These are phyloP conservation scores for Escovopsis sp. DNA, from an alignment of 2,329 filamentous ascomycete species.

Conservation along the genomic window DNA sequence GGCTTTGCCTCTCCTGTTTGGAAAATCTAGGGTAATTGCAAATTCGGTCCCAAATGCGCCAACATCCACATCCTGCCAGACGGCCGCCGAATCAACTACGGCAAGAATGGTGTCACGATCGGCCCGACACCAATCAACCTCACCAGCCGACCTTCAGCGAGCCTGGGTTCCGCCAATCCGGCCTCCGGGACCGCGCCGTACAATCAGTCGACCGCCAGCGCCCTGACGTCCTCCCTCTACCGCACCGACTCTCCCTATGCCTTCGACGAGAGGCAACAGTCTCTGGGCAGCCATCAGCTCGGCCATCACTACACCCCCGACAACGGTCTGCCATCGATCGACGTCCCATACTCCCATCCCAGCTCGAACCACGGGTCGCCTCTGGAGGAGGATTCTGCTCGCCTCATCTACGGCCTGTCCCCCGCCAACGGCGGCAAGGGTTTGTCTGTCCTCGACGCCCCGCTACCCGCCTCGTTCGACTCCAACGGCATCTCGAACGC, in stretches of 20 bases:
- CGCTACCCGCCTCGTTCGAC: conserved; percentile 87
- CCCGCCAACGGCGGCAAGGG: conserved; percentile 54
- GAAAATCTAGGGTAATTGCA: conserved; percentile 72
- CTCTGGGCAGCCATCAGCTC: conserved; percentile 20
- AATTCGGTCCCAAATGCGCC: conserved; percentile 95
- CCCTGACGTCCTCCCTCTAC: conserved; percentile 46
- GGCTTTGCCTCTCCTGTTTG: neutral
- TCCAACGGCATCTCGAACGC: conserved; percentile 90
- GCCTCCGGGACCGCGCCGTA: conserved; percentile 7
- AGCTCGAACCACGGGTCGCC: conserved; percentile 67
- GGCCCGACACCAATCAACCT: conserved; percentile 43
- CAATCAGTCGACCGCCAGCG: conserved; percentile 50
- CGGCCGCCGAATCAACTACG: conserved; percentile 77
- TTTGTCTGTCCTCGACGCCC: conserved; percentile 85
- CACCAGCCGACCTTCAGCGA: conserved; percentile 47
- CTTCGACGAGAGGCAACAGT: conserved; percentile 27
- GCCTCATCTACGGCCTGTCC: conserved; percentile 61
- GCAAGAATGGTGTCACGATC: conserved; percentile 53
- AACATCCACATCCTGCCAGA: conserved; percentile 92
- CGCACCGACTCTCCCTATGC: conserved; percentile 25
- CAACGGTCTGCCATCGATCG: conserved; percentile 41
- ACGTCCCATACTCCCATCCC: conserved; percentile 41
- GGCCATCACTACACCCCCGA: conserved; percentile 39
- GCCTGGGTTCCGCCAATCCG: conserved; percentile 28
- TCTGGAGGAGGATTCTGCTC: conserved; percentile 45